Evolutionary conservation across 306 rosid genomes (phyloP).

Genomic region (Rubus idaeus): DNA sequence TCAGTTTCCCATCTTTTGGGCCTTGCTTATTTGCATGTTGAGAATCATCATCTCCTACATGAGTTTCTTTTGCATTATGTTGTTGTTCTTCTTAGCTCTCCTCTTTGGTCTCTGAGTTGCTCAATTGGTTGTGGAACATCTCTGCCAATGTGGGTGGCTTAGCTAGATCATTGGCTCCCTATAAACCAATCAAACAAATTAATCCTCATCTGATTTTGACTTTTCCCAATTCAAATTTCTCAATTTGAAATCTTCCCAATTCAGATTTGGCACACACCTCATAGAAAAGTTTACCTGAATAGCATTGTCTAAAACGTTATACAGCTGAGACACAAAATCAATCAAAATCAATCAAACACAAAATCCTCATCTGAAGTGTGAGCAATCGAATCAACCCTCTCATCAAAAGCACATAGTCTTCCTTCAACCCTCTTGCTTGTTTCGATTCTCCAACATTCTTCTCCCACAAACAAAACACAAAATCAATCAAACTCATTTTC

Average conservation of each 20-base stretch:
- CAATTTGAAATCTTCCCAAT: background rate
- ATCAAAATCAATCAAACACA: no score
- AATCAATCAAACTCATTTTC: background rate
- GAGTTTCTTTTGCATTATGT: slow-evolving; percentile 36
- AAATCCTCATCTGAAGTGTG: no score
- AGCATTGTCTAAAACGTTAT: no score
- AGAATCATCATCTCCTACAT: slow-evolving; percentile 38
- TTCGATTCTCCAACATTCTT: slow-evolving; percentile 41
- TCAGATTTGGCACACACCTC: background rate
- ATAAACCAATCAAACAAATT: background rate
- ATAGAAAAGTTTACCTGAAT: slow-evolving; percentile 53
- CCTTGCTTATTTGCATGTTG: slow-evolving; percentile 36
- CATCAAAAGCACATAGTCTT: slow-evolving; percentile 65
- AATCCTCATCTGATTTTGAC: background rate
- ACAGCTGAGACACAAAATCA: no score
- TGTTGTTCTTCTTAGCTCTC: slow-evolving; percentile 30
- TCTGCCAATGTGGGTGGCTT: slow-evolving; percentile 83
- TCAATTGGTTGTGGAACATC: slow-evolving; percentile 54
- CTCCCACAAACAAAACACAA: background rate
- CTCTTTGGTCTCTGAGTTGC: slow-evolving; percentile 38
- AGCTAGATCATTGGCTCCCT: slow-evolving; percentile 83
- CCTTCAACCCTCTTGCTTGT: slow-evolving; percentile 47
- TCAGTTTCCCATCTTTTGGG: slow-evolving; percentile 49
- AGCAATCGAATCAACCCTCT: slow-evolving; percentile 89
- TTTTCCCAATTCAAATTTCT: background rate